Evolutionary conservation across 2,329 filamentous ascomycete species (phyloP), one percentile per base, ranked within the genome.

Genomic region (Apiospora pterosperma): DNA sequence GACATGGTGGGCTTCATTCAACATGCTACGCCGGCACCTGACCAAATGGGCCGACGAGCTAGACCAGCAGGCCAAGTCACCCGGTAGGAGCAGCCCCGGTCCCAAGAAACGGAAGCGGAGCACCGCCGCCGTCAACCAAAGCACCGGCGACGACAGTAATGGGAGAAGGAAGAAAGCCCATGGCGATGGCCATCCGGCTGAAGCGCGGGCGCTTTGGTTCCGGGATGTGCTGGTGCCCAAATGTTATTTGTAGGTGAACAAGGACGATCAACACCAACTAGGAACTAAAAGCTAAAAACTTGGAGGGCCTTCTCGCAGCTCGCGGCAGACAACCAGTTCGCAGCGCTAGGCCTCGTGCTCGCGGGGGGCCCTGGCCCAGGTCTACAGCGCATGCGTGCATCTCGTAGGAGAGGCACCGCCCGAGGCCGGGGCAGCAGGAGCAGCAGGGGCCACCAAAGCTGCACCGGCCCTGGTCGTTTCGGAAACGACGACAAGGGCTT

Each of bases 1-100:
- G 36, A 87, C 88, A 74, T 99, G 95, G 95, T 98, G 92, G 88
- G 75, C 79, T 19, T 86, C 88, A 71, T 87, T 97, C 67, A 85
- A 85, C 62, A 84, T 90, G 68, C 84, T 97, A 68, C 88, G 92
- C 39, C 90, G 92, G 59, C 84, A 88, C 64, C 76, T 90, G 10
- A 78, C 79, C 10, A 83, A 84, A 63, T 79, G 97, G 2, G 71
- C 83, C 1, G 65, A 69, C 19, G 75, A 75, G 28, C 74, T 81
- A 21, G 69, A 77, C 60, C 62, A 12, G 61, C 55, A 63, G 63
- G 16, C 62, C 11, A 31, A 62, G 16, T 16, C 48, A n/a, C 48
- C n/a, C n/a, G 38, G 59, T 21, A 64, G 63, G 16, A 62, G 64
- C 14, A 70, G 68, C 31, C 59, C 67, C 76, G 76, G 39, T 74